These are phyloP conservation scores for Pseudoscleropodium purum DNA, from an alignment of 225 moss, liverwort and hornwort genomes.

Conservation along the genomic window DNA sequence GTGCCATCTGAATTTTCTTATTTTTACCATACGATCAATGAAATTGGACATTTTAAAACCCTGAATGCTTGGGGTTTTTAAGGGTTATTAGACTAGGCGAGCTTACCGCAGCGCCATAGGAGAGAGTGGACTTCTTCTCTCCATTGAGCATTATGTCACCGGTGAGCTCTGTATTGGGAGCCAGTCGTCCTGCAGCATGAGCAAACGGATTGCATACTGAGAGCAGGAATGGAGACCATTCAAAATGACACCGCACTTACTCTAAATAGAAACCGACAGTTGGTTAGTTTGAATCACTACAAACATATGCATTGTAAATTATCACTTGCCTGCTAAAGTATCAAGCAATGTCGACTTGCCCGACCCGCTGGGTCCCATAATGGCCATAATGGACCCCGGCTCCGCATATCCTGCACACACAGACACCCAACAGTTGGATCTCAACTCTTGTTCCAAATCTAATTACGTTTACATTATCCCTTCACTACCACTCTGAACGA, in stretches of 20 bases:
- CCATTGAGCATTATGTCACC: constrained; percentile 33
- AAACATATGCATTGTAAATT: neutral
- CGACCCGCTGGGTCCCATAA: constrained; percentile 71
- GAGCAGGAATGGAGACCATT: neutral
- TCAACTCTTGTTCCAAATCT: neutral
- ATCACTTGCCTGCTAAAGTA: constrained; percentile 45
- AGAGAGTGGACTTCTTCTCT: constrained; percentile 26
- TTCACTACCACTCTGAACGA: neutral
- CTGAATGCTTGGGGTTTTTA: neutral
- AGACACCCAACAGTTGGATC: neutral
- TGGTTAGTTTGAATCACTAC: neutral
- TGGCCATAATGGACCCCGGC: constrained; percentile 61
- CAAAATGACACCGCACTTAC: neutral
- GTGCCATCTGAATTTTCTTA: neutral
- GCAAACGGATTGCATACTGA: neutral
- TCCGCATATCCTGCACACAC: constrained; percentile 51
- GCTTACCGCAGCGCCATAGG: constrained; percentile 30
- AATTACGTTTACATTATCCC: neutral
- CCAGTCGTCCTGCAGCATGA: constrained; percentile 18
- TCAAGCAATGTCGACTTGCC: constrained; percentile 71
- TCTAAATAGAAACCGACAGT: neutral
- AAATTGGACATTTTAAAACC: too few species aligned
- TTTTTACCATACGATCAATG: neutral
- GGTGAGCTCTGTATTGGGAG: constrained; percentile 27
- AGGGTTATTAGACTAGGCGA: neutral